Conservation (phyloP, 148 eudicot species). For the Camellia granthamiana region DNA sequence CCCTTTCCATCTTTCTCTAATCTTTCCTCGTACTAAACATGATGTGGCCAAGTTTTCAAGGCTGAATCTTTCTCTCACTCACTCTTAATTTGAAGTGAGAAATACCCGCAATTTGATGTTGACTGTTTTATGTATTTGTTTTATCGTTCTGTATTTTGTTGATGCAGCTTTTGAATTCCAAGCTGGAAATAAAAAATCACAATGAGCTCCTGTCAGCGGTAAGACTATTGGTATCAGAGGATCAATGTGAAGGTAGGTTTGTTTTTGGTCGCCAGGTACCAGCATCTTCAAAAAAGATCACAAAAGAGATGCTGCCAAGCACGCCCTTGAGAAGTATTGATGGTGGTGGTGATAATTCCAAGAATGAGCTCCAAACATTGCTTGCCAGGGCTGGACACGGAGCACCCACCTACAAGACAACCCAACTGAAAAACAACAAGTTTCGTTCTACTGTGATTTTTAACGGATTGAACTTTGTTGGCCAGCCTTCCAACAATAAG, state of each 20-base stretch:
- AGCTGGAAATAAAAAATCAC: slow-evolving; percentile 42
- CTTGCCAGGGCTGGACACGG: slow-evolving; percentile 81
- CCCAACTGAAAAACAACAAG: slow-evolving; percentile 61
- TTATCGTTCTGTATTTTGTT: slow-evolving; percentile 1
- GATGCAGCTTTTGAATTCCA: slow-evolving; percentile 65
- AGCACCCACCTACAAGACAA: slow-evolving; percentile 73
- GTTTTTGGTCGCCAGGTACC: slow-evolving; percentile 72
- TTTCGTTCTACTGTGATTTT: slow-evolving; percentile 68
- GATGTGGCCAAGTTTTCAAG: background rate
- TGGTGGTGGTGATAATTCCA: slow-evolving; percentile 62
- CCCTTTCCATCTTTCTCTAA: too few species aligned
- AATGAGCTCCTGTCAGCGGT: slow-evolving; percentile 62
- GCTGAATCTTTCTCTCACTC: background rate
- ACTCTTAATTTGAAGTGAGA: background rate
- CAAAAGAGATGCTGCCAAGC: slow-evolving; percentile 25
- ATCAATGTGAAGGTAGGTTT: slow-evolving; percentile 81
- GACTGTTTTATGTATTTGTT: background rate
- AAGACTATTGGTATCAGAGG: slow-evolving; percentile 74
- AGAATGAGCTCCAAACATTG: slow-evolving; percentile 75
- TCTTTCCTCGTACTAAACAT: too few species aligned
- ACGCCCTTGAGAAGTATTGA: slow-evolving; percentile 9
- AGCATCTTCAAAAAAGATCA: slow-evolving; percentile 39
- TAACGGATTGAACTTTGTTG: slow-evolving; percentile 76
- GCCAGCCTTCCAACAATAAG: slow-evolving; percentile 70
- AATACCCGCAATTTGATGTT: background rate